Evolutionary conservation across 2,329 filamentous ascomycete genomes (phyloP).

Genomic region (Diplodia corticola): DNA sequence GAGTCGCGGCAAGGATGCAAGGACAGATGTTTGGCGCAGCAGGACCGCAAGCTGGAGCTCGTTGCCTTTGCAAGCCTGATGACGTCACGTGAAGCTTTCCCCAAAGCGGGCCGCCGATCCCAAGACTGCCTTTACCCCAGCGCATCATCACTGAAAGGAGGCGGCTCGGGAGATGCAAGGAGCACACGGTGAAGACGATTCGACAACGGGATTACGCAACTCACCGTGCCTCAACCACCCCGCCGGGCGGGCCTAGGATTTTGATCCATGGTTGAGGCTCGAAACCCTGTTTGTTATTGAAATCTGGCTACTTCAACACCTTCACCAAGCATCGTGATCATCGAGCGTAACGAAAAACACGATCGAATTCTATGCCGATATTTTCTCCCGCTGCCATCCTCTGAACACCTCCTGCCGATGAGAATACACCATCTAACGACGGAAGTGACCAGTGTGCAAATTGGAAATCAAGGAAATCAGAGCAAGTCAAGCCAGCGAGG

Average conservation of each 20-base stretch:
- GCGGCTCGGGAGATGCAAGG: neutral
- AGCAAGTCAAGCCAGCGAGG: constrained; percentile 22
- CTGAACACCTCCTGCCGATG: constrained; percentile 20
- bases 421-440: constrained; percentile 27
- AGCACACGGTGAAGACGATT: neutral
- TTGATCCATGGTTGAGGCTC: neutral
- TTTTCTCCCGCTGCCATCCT: constrained; percentile 38
- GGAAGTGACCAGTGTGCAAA: constrained; percentile 29
- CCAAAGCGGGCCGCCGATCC: neutral
- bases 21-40: constrained; percentile 3
- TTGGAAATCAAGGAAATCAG: constrained; percentile 26
- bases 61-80: constrained; percentile 13
- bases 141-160: neutral
- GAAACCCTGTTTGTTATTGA: neutral
- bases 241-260: neutral
- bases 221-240: neutral
- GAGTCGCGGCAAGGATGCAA: neutral
- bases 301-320: neutral
- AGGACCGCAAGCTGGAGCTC: constrained; percentile 4
- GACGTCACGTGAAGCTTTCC: constrained; percentile 22
- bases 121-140: neutral
- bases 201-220: neutral
- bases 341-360: constrained; percentile 17
- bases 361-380: constrained; percentile 41
- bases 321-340: neutral